Conservation (phyloP, 2,329 filamentous ascomycete species). For the Xylaria sp. region DNA sequence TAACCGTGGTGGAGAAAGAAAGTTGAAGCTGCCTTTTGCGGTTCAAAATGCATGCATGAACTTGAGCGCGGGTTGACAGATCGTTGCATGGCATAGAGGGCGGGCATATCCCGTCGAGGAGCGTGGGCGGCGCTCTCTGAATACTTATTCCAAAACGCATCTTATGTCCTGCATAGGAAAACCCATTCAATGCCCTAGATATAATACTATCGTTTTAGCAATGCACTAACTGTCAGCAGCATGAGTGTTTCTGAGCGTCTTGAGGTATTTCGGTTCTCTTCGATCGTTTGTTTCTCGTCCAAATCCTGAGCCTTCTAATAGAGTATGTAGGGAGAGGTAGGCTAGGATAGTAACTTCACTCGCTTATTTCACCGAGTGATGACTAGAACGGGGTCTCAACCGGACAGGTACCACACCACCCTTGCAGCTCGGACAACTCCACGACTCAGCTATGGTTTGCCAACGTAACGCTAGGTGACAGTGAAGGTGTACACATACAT, state of each 20-base stretch:
- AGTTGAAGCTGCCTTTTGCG: conserved; percentile 15
- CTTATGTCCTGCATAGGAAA: conserved; percentile 16
- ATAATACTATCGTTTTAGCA: conserved; percentile 13
- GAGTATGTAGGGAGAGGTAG: background rate
- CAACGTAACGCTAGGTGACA: conserved; percentile 10
- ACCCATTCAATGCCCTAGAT: conserved; percentile 13
- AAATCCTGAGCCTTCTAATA: background rate
- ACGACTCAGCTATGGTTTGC: conserved; percentile 11
- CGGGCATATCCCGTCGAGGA: conserved; percentile 19
- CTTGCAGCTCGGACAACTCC: conserved; percentile 14
- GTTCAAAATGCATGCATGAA: conserved; percentile 27
- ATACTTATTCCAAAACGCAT: conserved; percentile 26
- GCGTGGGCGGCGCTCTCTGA: conserved; percentile 19
- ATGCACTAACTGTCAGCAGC: background rate
- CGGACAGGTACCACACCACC: background rate
- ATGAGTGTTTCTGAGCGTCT: background rate
- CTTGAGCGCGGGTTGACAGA: conserved; percentile 23
- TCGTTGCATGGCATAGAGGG: conserved; percentile 31
- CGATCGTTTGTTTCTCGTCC: background rate
- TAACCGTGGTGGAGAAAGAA: conserved; percentile 3
- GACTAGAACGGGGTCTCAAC: background rate
- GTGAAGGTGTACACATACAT: background rate
- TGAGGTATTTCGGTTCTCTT: background rate
- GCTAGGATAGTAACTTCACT: background rate
- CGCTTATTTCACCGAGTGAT: background rate